Base-by-base conservation (phyloP, 352 stramenopile genomes). In the Aphanomyces cochlioides region DNA sequence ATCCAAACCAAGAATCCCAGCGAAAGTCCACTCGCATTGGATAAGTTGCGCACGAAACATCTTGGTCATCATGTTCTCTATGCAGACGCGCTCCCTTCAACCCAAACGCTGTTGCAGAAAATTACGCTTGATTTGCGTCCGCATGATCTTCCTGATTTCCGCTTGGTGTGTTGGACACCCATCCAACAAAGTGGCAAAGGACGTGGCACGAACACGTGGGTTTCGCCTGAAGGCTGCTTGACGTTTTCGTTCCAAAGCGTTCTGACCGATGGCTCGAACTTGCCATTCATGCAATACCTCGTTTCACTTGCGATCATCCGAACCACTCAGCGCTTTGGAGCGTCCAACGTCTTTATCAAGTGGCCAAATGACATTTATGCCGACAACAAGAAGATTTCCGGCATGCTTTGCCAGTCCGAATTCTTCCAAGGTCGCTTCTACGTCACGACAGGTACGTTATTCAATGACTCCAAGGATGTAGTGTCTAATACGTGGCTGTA, bases 331-430 rank as follows among this genome's bases (percentile, higher is more conserved):
- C 74, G 67, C 4, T 88, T 63, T 17, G 28, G 50, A 60, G 73
- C 65, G 60, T 36, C 70, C 36, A 76, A 84, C 41, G 88, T 96
- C 67, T 80, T 79, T 68, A 97, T 97, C 81, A 97, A 97, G 75
- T 97, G 90, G 90, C 90, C 90, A 28, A 97, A 97, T 73, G 90
- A 97, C 75, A 96, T 97, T 45, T 97, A 97, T 76, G 88, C 84
- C 38, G 79, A 94, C 70, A 83, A 84, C 64, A 79, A 89, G 78
- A 97, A 97, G 76, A 94, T 97, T 70, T 88, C 85, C 69, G 90
- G 90, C 41, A 94, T 97, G 60, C 73, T 97, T 28, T 97, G 89
- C 72, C 90, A 96, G 73, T 96, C 87, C 47, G 84, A 93, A 75
- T 96, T 87, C 74, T 76, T 78, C 47, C 78, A 96, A 72, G 79